Evolutionary conservation across 352 stramenopile species (phyloP).

Genomic region (Pythium biforme): DNA sequence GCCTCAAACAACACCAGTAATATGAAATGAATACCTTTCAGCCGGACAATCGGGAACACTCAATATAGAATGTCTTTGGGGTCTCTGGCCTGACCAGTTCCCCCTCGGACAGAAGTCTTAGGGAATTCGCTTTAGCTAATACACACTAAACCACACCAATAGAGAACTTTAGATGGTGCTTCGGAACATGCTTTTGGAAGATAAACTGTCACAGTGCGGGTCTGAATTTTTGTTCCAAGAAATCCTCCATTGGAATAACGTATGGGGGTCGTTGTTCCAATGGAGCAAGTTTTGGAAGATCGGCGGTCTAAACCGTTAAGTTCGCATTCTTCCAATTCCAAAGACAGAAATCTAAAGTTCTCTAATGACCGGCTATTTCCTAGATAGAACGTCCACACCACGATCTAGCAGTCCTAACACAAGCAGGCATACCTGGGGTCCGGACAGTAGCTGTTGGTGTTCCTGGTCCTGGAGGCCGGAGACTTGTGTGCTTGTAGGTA

Average conservation of each 20-base stretch:
- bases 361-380: background rate
- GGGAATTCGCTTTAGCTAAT: background rate
- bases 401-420: background rate
- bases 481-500: background rate
- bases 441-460: background rate
- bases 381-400: background rate
- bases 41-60: background rate
- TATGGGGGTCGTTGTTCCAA: too few species aligned
- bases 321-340: too few species aligned
- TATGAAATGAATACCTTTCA: background rate
- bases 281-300: too few species aligned
- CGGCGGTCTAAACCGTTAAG: too few species aligned
- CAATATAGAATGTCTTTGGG: background rate
- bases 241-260: too few species aligned
- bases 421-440: background rate
- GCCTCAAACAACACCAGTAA: background rate
- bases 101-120: background rate
- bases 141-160: background rate
- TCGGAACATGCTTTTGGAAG: too few species aligned
- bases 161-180: too few species aligned
- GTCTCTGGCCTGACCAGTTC: slow-evolving; percentile 1
- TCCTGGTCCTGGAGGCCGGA: background rate
- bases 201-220: too few species aligned
- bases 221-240: too few species aligned
- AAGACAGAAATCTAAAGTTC: too few species aligned